phyloP scores from a whole-genome alignment of 108 stramenopile species.

The Seminavis robusta region DNA sequence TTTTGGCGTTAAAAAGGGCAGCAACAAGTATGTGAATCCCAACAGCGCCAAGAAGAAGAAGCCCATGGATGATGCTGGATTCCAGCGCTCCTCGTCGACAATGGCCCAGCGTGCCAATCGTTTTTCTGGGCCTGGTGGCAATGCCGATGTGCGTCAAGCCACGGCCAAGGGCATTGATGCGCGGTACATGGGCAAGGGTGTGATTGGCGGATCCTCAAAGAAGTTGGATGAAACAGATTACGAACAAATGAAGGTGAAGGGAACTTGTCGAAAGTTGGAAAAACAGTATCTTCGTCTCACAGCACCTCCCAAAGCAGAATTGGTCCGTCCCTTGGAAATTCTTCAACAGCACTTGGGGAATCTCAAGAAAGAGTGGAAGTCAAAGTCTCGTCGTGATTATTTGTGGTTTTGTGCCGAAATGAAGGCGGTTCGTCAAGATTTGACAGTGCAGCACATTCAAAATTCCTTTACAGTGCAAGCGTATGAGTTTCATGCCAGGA shows the following conservation, averaged over 20 bases:
- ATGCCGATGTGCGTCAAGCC: constrained; percentile 10
- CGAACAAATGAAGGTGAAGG: constrained; percentile 75
- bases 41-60: background rate
- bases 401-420: constrained; percentile 89
- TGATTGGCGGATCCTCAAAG: constrained; percentile 51
- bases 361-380: constrained; percentile 36
- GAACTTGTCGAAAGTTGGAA: constrained; percentile 66
- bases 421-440: constrained; percentile 93
- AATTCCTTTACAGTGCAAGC: constrained; percentile 87
- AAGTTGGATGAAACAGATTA: constrained; percentile 56
- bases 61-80: constrained; percentile 31
- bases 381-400: constrained; percentile 48
- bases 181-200: constrained; percentile 65
- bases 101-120: constrained; percentile 54
- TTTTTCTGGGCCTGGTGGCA: constrained; percentile 59
- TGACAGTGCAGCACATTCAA: constrained; percentile 89
- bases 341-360: constrained; percentile 55
- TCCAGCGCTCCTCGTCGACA: constrained; percentile 31
- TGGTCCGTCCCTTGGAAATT: constrained; percentile 63
- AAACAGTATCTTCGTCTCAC: constrained; percentile 85
- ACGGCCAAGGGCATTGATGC: constrained; percentile 16
- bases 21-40: background rate
- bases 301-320: constrained; percentile 60
- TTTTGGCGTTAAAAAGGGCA: too few species aligned
- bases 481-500: constrained; percentile 94